phyloP scores from a whole-genome alignment of 192 early-diverging fungal species.

The Coemansia sp. region DNA sequence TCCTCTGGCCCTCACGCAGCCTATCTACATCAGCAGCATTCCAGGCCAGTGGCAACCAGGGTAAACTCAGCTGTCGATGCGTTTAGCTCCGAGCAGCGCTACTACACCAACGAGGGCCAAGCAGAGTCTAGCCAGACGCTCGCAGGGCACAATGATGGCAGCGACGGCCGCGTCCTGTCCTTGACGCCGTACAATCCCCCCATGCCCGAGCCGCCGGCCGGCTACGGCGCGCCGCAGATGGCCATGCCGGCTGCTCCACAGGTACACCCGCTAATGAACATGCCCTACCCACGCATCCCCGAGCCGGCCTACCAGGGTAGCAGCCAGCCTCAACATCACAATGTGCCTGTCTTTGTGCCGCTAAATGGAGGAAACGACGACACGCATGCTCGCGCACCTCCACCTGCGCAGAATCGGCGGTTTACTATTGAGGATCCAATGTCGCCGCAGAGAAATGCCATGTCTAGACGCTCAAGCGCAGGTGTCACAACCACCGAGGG shows the following conservation, averaged over 20 bases:
- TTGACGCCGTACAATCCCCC: slow-evolving; percentile 1
- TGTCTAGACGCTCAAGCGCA: slow-evolving; percentile 1
- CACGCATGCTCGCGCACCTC: background rate
- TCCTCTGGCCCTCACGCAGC: too few species aligned
- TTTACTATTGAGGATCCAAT: background rate
- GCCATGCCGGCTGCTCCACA: background rate
- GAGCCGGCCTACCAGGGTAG: background rate
- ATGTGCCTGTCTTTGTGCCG: background rate
- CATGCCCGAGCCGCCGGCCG: background rate
- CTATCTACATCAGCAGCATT: background rate
- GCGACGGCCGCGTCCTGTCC: background rate
- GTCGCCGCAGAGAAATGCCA: background rate
- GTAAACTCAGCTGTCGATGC: slow-evolving; percentile 21
- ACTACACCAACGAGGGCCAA: slow-evolving; percentile 3
- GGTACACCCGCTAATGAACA: background rate
- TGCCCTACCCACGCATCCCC: background rate
- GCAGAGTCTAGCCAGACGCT: background rate
- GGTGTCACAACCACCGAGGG: background rate
- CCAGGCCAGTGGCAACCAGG: background rate
- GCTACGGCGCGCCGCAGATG: background rate
- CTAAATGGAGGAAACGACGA: background rate
- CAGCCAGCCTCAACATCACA: background rate
- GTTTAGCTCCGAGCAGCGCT: slow-evolving; percentile 20
- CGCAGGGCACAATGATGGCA: background rate
- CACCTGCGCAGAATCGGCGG: background rate